Evolutionary conservation across 2,329 filamentous ascomycete genomes (phyloP), one percentile per base, ranked within the genome.

Genomic region (Camptophora hylomeconis): DNA sequence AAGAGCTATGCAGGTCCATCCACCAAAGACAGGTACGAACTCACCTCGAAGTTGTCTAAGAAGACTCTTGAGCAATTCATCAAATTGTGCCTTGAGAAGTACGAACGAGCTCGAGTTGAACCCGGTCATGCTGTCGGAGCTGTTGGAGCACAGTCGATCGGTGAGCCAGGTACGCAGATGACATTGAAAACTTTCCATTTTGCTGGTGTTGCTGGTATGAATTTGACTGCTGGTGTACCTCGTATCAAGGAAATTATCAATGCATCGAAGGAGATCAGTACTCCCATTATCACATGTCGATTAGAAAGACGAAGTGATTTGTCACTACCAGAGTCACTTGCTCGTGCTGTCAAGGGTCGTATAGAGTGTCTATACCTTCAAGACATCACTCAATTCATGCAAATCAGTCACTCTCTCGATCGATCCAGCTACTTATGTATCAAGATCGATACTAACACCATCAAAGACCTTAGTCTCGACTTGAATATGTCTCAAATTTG

Each of bases 211-310:
- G 89, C 89, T 23, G 87, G 87, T 53, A 95, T 98, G 89, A 93
- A 83, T 68, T 93, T 98, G 50, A 98, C 89, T 0, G 83, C 94
- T 50, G 89, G 89, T 80, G 89, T 98, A 5, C 89, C 89, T 2
- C 87, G 89, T 75, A 98, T 98, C 63, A 98, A 98, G 60, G 89
- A 98, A 65, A 98, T 98, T 44, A 98, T 98, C 73, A 98, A 98
- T 58, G 89, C 89, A 5, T 93, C 84, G 6, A 92, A 84, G 52
- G 64, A 66, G 27, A 98, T 98, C 56, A 92, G 80, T 53, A 98
- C 89, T 1, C 89, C 89, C 0, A 79, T 98, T 49, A 92, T 98
- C 43, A 75, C 72, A 5, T 95, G 89, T 47, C 65, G 95, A 4
- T 68, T 82, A 39, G 42, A 45, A 24, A 33, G 41, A 11, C 30